Base-by-base conservation (phyloP, 2,329 filamentous ascomycete species). In the Fusarium devonianum region DNA sequence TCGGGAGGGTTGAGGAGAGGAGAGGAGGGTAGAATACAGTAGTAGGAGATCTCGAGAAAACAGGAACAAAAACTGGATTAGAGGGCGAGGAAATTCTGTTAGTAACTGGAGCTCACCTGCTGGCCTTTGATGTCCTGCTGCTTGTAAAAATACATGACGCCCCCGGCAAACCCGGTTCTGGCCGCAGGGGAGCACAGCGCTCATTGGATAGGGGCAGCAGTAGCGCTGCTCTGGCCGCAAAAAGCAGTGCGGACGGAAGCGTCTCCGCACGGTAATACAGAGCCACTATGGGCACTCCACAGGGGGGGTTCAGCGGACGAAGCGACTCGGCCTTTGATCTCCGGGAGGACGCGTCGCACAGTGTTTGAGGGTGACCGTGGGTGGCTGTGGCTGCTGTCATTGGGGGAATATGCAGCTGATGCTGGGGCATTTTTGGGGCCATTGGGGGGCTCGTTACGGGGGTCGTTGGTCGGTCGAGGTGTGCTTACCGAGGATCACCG, bases 81-180 rank as follows among this genome's bases (percentile, higher is more conserved):
- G 46, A 49, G 47, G 56, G 48, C 51, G 57, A 65, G 63, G 59
- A 64, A 60, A 63, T 62, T n/a, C n/a, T 65, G 52, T 50, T 52
- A 51, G 56, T 38, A 54, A 40, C 33, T 57, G 62, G 62, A 60
- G 56, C 56, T 60, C 32, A 19, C 19, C 30, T 53, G 39, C 48
- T 56, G 52, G 62, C 37, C 57, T 64, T 64, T 64, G 62, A 64
- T 61, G 61, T 64, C 62, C 62, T 54, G 41, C 44, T 57, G 51
- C 43, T 49, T 59, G 55, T 46, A 58, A 65, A 67, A 64, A 58
- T 51, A 55, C 58, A 66, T 66, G 65, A 67, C 63, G 59, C 46
- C 61, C 53, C 61, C 58, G 62, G 60, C 53, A 66, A 66, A 58
- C 53, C 62, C 64, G 64, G 64, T 64, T 64, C 64, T 65, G 59